Base-by-base conservation (phyloP, 306 rosid species). In the Echinosophora koreensis region DNA sequence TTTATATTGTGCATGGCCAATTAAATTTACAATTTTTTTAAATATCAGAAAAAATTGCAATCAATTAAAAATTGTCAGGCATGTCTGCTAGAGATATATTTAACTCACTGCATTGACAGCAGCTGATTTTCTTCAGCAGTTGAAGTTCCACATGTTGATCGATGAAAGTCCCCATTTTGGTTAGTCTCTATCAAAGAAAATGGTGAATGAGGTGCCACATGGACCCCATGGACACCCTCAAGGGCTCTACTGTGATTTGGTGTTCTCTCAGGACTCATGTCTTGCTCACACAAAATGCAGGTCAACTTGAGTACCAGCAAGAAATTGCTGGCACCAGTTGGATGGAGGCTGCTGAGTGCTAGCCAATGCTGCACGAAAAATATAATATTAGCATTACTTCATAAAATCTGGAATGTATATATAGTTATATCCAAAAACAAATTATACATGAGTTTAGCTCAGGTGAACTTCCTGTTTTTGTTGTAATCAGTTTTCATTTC, bases 41-140 rank as follows among this genome's bases (percentile, higher is more conserved):
- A 76, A 32, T 65, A 39, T 34, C 39, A 57, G 13, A 65, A 57
- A 61, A 46, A 73, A 5, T 17, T 66, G 49, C 8, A 22, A 60
- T 64, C 59, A 58, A 51, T 17, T 49, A 64, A 77, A 65, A 78
- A 68, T 9, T 22, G 35, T 49, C 41, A 2, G 4, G 5, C 68
- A 47, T 50, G 30, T 56, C 32, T 54, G 39, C 63, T 57, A 46
- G 9, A 54, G 47, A 67, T 50, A 54, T 54, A 66, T 82, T 69
- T 83, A 67, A 94, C 98, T 90, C 84, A 94, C 98, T 89, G 98
- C 95, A 88, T 83, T 67, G 86, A 69, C 63, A 90, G 58, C 39
- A 17, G 76, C 86, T 88, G 92, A 81, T 82, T 95, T 67, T 51
- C 85, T 78, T 69, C 88, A 38, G 84, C 30, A 71, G 83, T 30